These are phyloP conservation scores for Fermentozyma sake DNA, from an alignment of 1,139 yeast genomes.

Conservation along the genomic window DNA sequence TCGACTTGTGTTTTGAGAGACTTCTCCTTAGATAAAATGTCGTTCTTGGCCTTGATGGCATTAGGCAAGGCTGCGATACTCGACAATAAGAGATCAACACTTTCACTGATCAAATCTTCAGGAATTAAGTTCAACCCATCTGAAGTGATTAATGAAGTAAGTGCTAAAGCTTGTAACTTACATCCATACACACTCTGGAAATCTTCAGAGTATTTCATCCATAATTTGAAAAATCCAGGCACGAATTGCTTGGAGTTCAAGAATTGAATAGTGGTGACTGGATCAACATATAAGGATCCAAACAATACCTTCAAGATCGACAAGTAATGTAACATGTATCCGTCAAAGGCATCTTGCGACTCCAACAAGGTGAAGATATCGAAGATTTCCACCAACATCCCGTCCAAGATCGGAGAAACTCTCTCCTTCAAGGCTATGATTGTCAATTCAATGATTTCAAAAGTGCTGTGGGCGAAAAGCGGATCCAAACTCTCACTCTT, in stretches of 20 bases:
- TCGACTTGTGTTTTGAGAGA: constrained; percentile 21
- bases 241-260: constrained; percentile 35
- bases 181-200: constrained; percentile 56
- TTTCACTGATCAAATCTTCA: constrained; percentile 38
- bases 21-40: constrained; percentile 35
- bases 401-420: constrained; percentile 29
- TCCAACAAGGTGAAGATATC: constrained; percentile 33
- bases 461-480: constrained; percentile 37
- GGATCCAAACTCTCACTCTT: constrained; percentile 37
- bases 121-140: constrained; percentile 12
- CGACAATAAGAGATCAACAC: constrained; percentile 37
- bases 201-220: constrained; percentile 45
- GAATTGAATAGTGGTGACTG: constrained; percentile 33
- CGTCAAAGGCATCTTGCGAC: constrained; percentile 40
- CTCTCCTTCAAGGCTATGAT: constrained; percentile 34
- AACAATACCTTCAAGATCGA: constrained; percentile 43
- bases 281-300: constrained; percentile 37
- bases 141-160: constrained; percentile 24
- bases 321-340: constrained; percentile 44
- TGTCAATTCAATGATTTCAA: constrained; percentile 39
- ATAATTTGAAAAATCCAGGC: constrained; percentile 36
- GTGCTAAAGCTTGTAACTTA: constrained; percentile 47
- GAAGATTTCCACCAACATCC: constrained; percentile 35
- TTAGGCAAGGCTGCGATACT: constrained; percentile 43
- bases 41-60: constrained; percentile 44